Conservation (phyloP, 2,329 filamentous ascomycete species). For the Colletotrichum nymphaeae region DNA sequence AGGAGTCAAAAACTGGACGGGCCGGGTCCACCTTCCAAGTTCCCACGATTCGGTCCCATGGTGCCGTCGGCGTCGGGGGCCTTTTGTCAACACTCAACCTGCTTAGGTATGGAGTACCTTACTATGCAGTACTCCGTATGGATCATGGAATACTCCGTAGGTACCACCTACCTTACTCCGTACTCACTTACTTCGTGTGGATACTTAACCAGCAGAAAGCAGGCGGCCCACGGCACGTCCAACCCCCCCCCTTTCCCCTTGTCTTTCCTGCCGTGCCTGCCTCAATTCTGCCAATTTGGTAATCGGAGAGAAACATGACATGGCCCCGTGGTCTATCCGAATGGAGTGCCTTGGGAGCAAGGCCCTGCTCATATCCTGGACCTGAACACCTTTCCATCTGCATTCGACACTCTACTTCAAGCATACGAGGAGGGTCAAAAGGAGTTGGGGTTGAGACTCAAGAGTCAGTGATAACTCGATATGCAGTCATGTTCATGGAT, state of each 20-base stretch:
- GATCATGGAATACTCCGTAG: too few relatives aligned
- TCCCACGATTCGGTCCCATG: conserved; percentile 9
- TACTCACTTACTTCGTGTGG: too few relatives aligned
- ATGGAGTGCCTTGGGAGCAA: not conserved
- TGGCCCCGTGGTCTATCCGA: not conserved
- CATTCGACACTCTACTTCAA: conserved; percentile 20
- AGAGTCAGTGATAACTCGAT: too few relatives aligned
- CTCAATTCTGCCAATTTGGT: not conserved
- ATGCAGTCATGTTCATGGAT: not conserved
- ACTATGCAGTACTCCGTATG: too few relatives aligned
- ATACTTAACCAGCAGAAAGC: too few relatives aligned
- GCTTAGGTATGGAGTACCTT: too few relatives aligned
- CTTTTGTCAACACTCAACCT: not conserved
- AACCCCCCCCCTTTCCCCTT: not conserved
- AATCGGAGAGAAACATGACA: not conserved
- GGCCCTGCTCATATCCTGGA: too few relatives aligned
- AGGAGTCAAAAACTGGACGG: conserved; percentile 25
- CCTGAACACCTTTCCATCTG: not conserved
- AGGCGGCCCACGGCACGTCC: conserved; percentile 2
- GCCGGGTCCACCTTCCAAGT: conserved; percentile 30
- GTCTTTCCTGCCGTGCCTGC: not conserved
- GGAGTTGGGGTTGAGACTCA: not conserved
- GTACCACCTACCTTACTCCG: too few relatives aligned
- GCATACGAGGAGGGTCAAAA: not conserved
- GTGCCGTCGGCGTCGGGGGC: conserved; percentile 13